Conservation (phyloP, 495 filamentous ascomycete species). For the Aspergillus bertholletiae region DNA sequence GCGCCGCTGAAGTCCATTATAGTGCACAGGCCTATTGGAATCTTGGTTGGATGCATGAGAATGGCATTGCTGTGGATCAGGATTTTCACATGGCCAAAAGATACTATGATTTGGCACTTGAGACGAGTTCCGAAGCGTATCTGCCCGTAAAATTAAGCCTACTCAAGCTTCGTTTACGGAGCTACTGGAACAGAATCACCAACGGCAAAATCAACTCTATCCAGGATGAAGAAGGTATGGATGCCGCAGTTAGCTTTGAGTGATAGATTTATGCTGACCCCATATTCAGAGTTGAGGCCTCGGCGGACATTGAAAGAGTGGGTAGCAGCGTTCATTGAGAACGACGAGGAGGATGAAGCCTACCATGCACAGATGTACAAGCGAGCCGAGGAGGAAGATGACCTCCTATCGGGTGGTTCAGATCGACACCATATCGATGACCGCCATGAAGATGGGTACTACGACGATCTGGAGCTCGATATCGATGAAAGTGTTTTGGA, state of each 20-base stretch:
- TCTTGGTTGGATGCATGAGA: conserved; percentile 99
- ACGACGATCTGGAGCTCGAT: conserved; percentile 57
- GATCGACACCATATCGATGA: conserved; percentile 46
- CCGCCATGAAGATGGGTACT: conserved; percentile 59
- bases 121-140: conserved; percentile 90
- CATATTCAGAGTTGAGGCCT: conserved; percentile 54
- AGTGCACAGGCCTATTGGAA: conserved; percentile 97
- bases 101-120: conserved; percentile 88
- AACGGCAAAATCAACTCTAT: conserved; percentile 87
- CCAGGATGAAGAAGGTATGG: conserved; percentile 78
- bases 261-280: not conserved
- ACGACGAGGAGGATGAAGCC: conserved; percentile 53
- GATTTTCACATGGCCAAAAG: conserved; percentile 97
- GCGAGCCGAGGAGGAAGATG: conserved; percentile 56
- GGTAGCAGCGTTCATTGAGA: conserved; percentile 77
- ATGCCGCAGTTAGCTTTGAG: not conserved
- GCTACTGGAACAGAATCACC: conserved; percentile 91
- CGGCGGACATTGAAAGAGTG: conserved; percentile 77
- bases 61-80: conserved; percentile 87
- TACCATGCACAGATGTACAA: conserved; percentile 53
- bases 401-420: conserved; percentile 49
- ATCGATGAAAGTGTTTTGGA: conserved; percentile 78
- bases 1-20: conserved; percentile 83
- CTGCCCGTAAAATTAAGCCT: conserved; percentile 88
- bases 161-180: conserved; percentile 77